Percentiles rank a stretch among this genome's conserved stretches.
Evolutionary conservation across 2,329 filamentous ascomycete species (phyloP).

Genomic region (Talaromyces sp.): DNA sequence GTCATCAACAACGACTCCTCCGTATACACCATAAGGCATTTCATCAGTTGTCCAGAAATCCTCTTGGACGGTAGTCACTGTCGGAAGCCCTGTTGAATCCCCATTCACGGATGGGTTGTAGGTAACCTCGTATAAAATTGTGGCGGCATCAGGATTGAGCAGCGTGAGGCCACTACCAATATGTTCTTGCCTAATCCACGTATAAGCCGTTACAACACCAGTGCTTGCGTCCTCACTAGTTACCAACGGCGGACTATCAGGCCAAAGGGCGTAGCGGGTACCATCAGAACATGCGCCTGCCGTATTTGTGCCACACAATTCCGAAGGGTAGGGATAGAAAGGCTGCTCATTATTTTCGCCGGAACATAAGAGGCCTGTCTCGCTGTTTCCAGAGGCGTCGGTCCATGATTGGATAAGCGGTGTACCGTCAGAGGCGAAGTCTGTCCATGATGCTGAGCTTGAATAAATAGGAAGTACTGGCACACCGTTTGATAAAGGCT

Average conservation of each 20-base stretch:
- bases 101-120: slow-evolving; percentile 19
- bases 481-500: slow-evolving; percentile 15
- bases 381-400: slow-evolving; percentile 1
- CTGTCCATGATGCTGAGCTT: slow-evolving; percentile 21
- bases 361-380: slow-evolving; percentile 14
- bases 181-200: slow-evolving; percentile 25
- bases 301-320: slow-evolving; percentile 17
- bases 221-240: slow-evolving; percentile 18
- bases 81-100: slow-evolving; percentile 19
- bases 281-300: slow-evolving; percentile 18
- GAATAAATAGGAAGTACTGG: slow-evolving; percentile 16
- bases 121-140: slow-evolving; percentile 24
- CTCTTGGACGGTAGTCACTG: slow-evolving; percentile 22
- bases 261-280: slow-evolving; percentile 27
- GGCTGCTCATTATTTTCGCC: slow-evolving; percentile 18
- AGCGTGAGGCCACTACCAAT: slow-evolving; percentile 17
- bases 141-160: slow-evolving; percentile 21
- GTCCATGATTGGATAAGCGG: slow-evolving; percentile 9
- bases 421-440: slow-evolving; percentile 12
- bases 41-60: slow-evolving; percentile 23
- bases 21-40: slow-evolving; percentile 21
- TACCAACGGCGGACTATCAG: slow-evolving; percentile 25
- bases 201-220: slow-evolving; percentile 19
- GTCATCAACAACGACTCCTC: slow-evolving; percentile 3
- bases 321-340: slow-evolving; percentile 16